These are phyloP conservation scores for Fusarium subtropicale DNA, from an alignment of 2,329 filamentous ascomycete genomes.

Conservation along the genomic window DNA sequence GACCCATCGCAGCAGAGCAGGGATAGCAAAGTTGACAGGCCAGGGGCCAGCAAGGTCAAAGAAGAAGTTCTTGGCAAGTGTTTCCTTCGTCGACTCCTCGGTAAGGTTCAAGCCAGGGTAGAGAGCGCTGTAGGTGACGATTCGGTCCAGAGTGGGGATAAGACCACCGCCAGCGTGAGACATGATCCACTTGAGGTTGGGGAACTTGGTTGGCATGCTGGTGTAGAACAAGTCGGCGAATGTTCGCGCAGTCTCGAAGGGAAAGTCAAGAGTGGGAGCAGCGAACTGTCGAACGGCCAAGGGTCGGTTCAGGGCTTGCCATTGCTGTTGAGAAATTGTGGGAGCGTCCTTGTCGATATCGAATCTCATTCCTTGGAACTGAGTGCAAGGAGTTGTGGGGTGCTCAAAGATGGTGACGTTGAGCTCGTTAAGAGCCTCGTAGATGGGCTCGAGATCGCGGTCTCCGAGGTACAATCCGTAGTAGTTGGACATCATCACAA, in stretches of 20 bases:
- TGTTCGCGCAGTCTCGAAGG: constrained; percentile 30
- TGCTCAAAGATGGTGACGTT: constrained; percentile 27
- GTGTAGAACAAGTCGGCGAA: constrained; percentile 40
- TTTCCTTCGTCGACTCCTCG: constrained; percentile 14
- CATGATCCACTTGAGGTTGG: constrained; percentile 44
- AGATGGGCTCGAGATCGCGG: constrained; percentile 9
- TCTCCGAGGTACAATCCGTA: constrained; percentile 19
- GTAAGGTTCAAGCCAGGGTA: constrained; percentile 18
- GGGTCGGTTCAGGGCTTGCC: constrained; percentile 25
- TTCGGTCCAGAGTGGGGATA: constrained; percentile 42
- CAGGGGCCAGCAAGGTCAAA: constrained; percentile 22
- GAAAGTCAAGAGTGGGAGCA: constrained; percentile 13
- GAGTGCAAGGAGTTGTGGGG: constrained; percentile 20
- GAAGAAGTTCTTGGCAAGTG: constrained; percentile 3
- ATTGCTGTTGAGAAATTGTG: constrained; percentile 1
- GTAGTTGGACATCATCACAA: constrained; percentile 29
- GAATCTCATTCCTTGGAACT: constrained; percentile 10
- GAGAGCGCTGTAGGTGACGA: constrained; percentile 16
- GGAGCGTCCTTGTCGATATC: constrained; percentile 7
- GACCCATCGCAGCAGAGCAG: constrained; percentile 19
- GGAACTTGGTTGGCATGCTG: constrained; percentile 38
- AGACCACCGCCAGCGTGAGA: constrained; percentile 45
- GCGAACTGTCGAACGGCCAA: constrained; percentile 18
- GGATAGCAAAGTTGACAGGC: constrained; percentile 17
- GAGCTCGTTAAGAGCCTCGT: constrained; percentile 3